A percentile compares a stretch with the other conserved stretches of the same genome.
Conservation (phyloP, 257 asterid genomes). For the Ehretia macrophylla region DNA sequence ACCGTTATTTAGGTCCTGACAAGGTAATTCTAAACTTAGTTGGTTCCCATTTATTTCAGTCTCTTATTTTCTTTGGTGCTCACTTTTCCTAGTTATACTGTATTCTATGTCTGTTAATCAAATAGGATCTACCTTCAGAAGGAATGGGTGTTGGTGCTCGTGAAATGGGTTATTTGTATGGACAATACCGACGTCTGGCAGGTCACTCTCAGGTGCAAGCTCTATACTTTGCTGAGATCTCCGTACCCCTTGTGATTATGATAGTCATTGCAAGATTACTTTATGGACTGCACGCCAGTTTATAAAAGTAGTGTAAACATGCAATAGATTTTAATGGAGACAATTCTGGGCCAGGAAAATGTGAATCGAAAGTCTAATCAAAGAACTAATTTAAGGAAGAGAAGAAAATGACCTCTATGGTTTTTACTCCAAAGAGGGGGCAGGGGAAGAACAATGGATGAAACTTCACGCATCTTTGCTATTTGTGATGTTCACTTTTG, state of each 20-base stretch:
- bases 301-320: too few species aligned
- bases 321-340: too few species aligned
- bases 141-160: conserved; percentile 98
- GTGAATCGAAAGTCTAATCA: too few species aligned
- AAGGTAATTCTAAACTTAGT: conserved; percentile 48
- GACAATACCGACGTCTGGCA: conserved; percentile 89
- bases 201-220: conserved; percentile 92
- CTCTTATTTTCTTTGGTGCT: conserved; percentile 10
- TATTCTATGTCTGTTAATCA: conserved; percentile 20
- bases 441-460: too few species aligned
- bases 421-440: too few species aligned
- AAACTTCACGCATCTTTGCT: too few species aligned
- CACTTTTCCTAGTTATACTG: conserved; percentile 12
- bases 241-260: not conserved
- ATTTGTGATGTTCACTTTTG: too few species aligned
- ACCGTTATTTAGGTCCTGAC: conserved; percentile 94
- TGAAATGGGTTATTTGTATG: conserved; percentile 95
- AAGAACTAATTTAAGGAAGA: too few species aligned
- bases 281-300: too few species aligned
- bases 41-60: not conserved
- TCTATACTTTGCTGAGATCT: conserved; percentile 3
- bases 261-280: too few species aligned
- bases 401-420: too few species aligned
- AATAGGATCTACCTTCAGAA: conserved; percentile 97
- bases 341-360: too few species aligned